A percentile compares a stretch with the other conserved stretches of the same genome.
Conservation (phyloP, 1,284 basidiomycete genomes). For the Irpex rosettiformis region DNA sequence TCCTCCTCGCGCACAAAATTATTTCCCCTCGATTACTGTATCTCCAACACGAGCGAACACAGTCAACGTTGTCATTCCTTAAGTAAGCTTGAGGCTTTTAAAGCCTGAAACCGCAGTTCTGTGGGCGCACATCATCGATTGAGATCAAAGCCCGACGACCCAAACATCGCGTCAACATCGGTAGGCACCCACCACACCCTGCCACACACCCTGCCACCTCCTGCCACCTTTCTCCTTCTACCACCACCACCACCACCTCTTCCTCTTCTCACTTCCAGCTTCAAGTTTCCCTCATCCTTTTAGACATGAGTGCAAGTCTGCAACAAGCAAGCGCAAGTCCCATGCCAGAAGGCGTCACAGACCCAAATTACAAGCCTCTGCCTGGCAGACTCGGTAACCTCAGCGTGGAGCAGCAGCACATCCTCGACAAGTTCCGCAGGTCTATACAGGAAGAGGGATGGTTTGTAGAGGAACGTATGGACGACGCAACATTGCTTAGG, state of each 20-base stretch:
- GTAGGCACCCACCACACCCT: no score
- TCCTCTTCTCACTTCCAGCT: background rate
- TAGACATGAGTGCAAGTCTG: conserved; percentile 18
- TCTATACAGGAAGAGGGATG: conserved; percentile 60
- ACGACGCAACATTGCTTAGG: conserved; percentile 78
- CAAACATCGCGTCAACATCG: background rate
- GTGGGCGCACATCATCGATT: background rate
- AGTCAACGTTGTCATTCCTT: no score
- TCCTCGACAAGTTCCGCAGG: conserved; percentile 71
- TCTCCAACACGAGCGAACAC: no score
- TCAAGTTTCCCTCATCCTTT: background rate
- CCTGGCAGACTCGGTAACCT: conserved; percentile 86
- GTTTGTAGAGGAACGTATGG: conserved; percentile 72
- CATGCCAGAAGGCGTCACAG: conserved; percentile 60
- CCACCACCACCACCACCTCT: background rate
- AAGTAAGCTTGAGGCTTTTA: no score
- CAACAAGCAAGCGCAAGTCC: conserved; percentile 45
- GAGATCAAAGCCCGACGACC: background rate
- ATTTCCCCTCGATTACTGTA: background rate
- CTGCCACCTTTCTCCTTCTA: background rate
- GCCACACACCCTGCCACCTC: no score
- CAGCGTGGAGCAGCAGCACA: conserved; percentile 64
- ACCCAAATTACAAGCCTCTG: conserved; percentile 66
- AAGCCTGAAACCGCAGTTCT: background rate
- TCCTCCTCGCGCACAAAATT: background rate